Evolutionary conservation across 441 rosid genomes (phyloP).

Genomic region (Populus hybrid): DNA sequence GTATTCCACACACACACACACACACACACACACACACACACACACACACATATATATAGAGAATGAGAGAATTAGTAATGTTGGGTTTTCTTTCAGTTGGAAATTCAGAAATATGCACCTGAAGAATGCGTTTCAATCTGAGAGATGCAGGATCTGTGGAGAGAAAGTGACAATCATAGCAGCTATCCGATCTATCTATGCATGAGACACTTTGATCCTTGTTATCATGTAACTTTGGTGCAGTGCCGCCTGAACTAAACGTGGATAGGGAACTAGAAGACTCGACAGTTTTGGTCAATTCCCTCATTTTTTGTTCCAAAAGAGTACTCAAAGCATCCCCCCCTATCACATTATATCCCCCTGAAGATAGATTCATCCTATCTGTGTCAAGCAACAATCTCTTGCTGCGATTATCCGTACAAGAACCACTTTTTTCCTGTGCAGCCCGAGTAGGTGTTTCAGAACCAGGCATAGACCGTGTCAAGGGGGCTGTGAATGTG

Average conservation of each 20-base stretch:
- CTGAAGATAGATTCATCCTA: no score
- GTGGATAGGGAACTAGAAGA: constrained; percentile 48
- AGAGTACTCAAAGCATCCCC: constrained; percentile 81
- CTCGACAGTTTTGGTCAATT: constrained; percentile 59
- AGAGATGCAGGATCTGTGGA: constrained; percentile 24
- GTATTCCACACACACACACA: background rate
- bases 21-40: no score
- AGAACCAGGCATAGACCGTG: constrained; percentile 45
- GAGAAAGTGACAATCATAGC: constrained; percentile 26
- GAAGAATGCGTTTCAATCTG: constrained; percentile 39
- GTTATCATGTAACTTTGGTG: constrained; percentile 24
- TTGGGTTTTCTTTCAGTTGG: background rate
- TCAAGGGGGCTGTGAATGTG: constrained; percentile 84
- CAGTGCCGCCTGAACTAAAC: constrained; percentile 26
- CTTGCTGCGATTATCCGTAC: constrained; percentile 37
- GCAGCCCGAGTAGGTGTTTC: constrained; percentile 39
- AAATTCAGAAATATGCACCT: constrained; percentile 37
- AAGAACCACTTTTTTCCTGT: constrained; percentile 25
- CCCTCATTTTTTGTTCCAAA: constrained; percentile 83
- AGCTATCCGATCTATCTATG: constrained; percentile 24
- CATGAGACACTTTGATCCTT: constrained; percentile 15
- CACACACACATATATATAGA: background rate
- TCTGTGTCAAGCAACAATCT: constrained; percentile 48
- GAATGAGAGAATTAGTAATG: background rate
- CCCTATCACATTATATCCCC: constrained; percentile 59